phyloP scores from a whole-genome alignment of 768 basidiomycete genomes.

The Pleurotus tuoliensis region DNA sequence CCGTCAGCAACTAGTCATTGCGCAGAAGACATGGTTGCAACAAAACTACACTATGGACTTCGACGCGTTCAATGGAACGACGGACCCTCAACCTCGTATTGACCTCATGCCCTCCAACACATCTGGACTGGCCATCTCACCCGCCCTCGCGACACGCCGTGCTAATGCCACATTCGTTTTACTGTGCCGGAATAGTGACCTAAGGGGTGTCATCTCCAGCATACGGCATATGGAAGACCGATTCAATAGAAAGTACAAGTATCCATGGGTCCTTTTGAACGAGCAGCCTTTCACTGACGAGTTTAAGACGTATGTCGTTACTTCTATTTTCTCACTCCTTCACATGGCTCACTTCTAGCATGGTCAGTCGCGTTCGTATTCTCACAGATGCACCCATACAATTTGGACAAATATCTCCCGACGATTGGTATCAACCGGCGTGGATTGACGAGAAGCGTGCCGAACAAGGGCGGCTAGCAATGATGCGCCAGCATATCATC shows the following conservation, averaged over 20 bases:
- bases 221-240: conserved; percentile 75
- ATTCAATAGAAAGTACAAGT: conserved; percentile 75
- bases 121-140: background rate
- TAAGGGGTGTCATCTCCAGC: conserved; percentile 54
- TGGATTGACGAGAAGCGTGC: conserved; percentile 72
- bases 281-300: conserved; percentile 74
- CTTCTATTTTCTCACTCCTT: background rate
- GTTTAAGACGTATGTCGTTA: conserved; percentile 57
- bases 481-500: conserved; percentile 36
- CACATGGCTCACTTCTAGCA: background rate
- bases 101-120: background rate
- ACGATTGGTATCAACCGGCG: conserved; percentile 69
- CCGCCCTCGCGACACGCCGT: conserved; percentile 8
- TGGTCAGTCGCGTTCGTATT: conserved; percentile 19
- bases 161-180: conserved; percentile 39
- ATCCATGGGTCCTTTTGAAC: conserved; percentile 90
- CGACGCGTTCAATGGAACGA: background rate
- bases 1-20: conserved; percentile 24
- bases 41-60: background rate
- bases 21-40: background rate
- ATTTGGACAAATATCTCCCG: conserved; percentile 55
- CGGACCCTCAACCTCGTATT: background rate
- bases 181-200: conserved; percentile 65
- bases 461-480: conserved; percentile 16
- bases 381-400: conserved; percentile 19